These are phyloP conservation scores for Ulvella scutata DNA, from an alignment of 139 green algal genomes.

Conservation along the genomic window DNA sequence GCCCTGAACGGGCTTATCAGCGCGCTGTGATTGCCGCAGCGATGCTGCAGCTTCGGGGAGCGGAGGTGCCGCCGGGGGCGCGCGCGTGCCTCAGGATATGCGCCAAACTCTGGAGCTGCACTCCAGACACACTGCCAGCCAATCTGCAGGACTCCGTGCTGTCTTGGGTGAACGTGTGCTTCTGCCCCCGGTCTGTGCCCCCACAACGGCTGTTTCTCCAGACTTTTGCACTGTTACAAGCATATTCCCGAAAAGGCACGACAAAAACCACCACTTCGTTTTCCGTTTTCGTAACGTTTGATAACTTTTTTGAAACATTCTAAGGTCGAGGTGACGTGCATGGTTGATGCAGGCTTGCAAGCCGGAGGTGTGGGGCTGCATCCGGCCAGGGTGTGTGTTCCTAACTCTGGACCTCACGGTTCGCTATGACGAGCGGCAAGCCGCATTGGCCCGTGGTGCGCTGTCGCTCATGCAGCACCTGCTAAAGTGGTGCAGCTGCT, in stretches of 20 bases:
- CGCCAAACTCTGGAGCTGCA: slow-evolving; percentile 1
- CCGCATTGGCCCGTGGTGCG: neutral
- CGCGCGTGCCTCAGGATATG: neutral
- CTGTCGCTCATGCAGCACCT: neutral
- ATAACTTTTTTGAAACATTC: too few species aligned
- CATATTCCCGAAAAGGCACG: too few species aligned
- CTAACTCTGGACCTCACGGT: neutral
- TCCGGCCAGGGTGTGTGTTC: neutral
- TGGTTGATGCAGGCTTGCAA: neutral
- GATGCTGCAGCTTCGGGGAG: neutral
- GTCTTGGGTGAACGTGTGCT: neutral
- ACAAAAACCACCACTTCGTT: too few species aligned
- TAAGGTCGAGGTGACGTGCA: too few species aligned
- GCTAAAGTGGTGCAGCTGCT: slow-evolving; percentile 2
- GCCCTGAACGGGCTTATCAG: too few species aligned
- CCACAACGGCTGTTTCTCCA: too few species aligned
- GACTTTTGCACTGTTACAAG: too few species aligned
- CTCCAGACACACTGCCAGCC: neutral
- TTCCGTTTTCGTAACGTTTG: too few species aligned
- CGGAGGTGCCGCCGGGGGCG: neutral
- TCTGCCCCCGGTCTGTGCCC: too few species aligned
- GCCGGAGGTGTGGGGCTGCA: neutral
- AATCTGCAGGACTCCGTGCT: slow-evolving; percentile 1
- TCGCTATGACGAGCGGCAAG: neutral
- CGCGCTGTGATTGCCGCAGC: neutral